Percentiles rank a stretch among this genome's conserved stretches.
These are phyloP conservation scores for Sporothrix curviconia DNA, from an alignment of 2,329 filamentous ascomycete genomes.

Conservation along the genomic window DNA sequence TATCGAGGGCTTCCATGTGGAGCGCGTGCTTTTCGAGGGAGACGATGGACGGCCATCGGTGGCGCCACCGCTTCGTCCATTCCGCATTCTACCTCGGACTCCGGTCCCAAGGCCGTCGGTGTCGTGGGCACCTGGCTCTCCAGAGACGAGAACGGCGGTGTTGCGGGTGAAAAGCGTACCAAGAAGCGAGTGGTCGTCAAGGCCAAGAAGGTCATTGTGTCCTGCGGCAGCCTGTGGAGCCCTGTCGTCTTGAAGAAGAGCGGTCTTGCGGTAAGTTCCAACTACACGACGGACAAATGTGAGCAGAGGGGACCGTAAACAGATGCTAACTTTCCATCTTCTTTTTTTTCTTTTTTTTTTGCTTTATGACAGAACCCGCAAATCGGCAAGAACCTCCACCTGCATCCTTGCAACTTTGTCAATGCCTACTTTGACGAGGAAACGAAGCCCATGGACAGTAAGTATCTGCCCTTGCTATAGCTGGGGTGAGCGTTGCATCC, in stretches of 20 bases:
- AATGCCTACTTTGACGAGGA: conserved; percentile 62
- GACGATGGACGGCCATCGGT: conserved; percentile 25
- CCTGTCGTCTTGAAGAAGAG: conserved; percentile 72
- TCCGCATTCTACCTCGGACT: not conserved
- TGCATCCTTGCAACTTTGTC: conserved; percentile 65
- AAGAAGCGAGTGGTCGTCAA: conserved; percentile 62
- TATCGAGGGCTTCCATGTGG: conserved; percentile 72
- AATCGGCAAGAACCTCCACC: conserved; percentile 72
- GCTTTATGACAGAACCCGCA: conserved; percentile 56
- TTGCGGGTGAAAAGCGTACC: conserved; percentile 42
- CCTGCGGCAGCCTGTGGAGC: conserved; percentile 68
- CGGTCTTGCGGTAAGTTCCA: conserved; percentile 55
- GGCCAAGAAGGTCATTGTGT: conserved; percentile 75
- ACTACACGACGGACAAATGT: no score
- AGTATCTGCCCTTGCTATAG: not conserved
- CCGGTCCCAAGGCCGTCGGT: conserved; percentile 48
- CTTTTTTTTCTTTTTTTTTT: not conserved
- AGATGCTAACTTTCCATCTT: conserved; percentile 21
- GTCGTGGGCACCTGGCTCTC: conserved; percentile 70
- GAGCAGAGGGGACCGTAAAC: conserved; percentile 22
- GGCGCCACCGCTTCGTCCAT: not conserved
- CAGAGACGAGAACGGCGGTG: conserved; percentile 55
- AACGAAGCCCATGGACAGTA: conserved; percentile 60
- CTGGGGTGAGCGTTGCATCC: not conserved
- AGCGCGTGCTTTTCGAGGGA: conserved; percentile 63